Evolutionary conservation across 1,284 basidiomycete species (phyloP), one percentile per base, ranked within the genome.

Genomic region (Irpex sp.): DNA sequence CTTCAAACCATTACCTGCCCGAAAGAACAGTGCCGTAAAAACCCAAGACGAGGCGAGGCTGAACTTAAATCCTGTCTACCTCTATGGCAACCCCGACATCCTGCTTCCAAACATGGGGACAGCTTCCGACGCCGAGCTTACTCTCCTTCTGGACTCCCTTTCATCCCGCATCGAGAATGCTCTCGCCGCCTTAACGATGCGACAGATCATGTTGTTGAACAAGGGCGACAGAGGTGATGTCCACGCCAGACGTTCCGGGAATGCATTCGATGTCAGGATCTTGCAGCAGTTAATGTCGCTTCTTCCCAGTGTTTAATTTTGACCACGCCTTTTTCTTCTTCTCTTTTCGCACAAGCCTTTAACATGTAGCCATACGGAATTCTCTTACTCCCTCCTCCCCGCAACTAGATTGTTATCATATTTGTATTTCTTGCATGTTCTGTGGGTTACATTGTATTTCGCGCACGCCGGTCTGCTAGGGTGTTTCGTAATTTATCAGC

Each of bases 81-180:
- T 87, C 57, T 81, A 84, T 68, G 83, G 83, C 50, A 85, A 94
- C 64, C 85, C 88, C 0, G 79, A 83, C 35, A 76, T 87, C 54
- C 79, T 96, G 39, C 78, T 94, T 2, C 94, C 95, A 1, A 76
- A 82, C 8, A 84, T 96, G 71, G 87, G 92, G 54, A 89, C 88
- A 66, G 87, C 90, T 66, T 83, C 85, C 15, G 94, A 96, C 69
- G 79, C 84, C 47, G 93, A 97, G 68, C 77, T 97, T 57, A 83
- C 87, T 71, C 78, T 85, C 57, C 77, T 94, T 8, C 79, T 98
- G 43, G 92, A 95, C 68, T 90, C 87, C 2, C 72, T 96, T 49
- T 81, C 89, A 17, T 78, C 87, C 13, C 83, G 95, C 46, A 87
- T 96, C 58, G 90, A 95, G 72, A 95, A 96, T 72, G 85, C 89